phyloP scores from a whole-genome alignment of 352 stramenopile species.

The Phytophthora pseudosyringae region DNA sequence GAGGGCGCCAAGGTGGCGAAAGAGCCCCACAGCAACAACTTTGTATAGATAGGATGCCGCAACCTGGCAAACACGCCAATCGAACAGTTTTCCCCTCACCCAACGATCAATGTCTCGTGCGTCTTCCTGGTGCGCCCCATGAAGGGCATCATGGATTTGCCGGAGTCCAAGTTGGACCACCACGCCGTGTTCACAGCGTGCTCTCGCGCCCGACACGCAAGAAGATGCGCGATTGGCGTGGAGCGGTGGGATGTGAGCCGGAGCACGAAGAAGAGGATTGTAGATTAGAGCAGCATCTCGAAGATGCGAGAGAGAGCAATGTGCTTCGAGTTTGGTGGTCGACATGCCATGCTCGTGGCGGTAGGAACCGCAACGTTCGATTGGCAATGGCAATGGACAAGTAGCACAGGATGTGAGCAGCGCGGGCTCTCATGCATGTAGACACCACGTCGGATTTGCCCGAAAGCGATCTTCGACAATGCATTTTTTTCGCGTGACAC shows the following conservation, averaged over 20 bases:
- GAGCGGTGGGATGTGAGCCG: constrained; percentile 12
- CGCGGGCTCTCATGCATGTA: background rate
- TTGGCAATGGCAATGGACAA: constrained; percentile 3
- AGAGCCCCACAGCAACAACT: constrained; percentile 45
- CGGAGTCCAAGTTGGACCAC: background rate
- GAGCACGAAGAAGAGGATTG: constrained; percentile 12
- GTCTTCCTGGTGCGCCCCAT: background rate
- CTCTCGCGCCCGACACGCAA: constrained; percentile 6
- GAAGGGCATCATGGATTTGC: constrained; percentile 21
- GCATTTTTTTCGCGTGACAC: background rate
- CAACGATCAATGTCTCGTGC: constrained; percentile 7
- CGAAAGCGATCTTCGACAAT: constrained; percentile 14
- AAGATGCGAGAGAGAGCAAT: constrained; percentile 15
- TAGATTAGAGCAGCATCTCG: constrained; percentile 13
- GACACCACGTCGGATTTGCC: constrained; percentile 9
- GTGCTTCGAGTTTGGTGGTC: constrained; percentile 23
- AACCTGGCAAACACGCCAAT: constrained; percentile 18
- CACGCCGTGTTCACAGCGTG: background rate
- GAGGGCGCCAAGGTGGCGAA: constrained; percentile 22
- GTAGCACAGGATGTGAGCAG: background rate
- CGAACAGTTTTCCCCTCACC: constrained; percentile 15
- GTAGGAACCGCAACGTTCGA: constrained; percentile 8
- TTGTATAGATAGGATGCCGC: constrained; percentile 43
- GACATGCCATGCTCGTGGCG: constrained; percentile 4
- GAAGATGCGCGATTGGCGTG: background rate